phyloP scores from a whole-genome alignment of 768 basidiomycete species.

The Gautieria morchelliformis region DNA sequence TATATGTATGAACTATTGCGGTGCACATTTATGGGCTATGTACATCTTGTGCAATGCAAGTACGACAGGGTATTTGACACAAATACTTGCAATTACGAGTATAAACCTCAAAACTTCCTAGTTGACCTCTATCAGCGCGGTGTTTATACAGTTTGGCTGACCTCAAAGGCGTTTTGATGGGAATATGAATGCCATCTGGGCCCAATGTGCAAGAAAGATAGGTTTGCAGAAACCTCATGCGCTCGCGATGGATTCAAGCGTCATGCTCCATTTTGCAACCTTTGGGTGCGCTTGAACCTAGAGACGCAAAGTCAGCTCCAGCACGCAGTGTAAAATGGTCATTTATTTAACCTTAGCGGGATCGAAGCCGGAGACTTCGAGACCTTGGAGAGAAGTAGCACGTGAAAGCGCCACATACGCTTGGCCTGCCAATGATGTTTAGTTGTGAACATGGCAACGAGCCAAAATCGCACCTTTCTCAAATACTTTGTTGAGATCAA shows the following conservation, averaged over 20 bases:
- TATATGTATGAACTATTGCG: no score
- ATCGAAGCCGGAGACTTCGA: conserved; percentile 68
- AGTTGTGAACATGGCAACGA: neutral
- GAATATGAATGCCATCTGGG: no score
- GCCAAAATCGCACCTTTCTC: conserved; percentile 58
- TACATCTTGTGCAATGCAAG: no score
- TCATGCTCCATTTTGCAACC: conserved; percentile 64
- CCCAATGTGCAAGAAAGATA: no score
- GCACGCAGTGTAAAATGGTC: neutral
- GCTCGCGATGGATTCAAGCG: conserved; percentile 40
- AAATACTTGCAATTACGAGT: no score
- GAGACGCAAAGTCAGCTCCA: neutral
- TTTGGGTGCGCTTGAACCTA: conserved; percentile 68
- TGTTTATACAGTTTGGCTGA: no score
- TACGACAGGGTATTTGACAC: no score
- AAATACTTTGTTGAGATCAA: conserved; percentile 87
- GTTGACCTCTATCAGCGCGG: no score
- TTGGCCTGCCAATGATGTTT: conserved; percentile 43
- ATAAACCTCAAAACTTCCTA: no score
- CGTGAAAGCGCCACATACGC: conserved; percentile 89
- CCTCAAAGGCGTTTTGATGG: no score
- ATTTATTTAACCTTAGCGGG: conserved; percentile 46
- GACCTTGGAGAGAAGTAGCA: conserved; percentile 74
- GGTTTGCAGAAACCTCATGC: neutral
- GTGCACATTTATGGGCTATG: no score